These are phyloP conservation scores for Nephelium lappaceum DNA, from an alignment of 345 rosid genomes.

Conservation along the genomic window DNA sequence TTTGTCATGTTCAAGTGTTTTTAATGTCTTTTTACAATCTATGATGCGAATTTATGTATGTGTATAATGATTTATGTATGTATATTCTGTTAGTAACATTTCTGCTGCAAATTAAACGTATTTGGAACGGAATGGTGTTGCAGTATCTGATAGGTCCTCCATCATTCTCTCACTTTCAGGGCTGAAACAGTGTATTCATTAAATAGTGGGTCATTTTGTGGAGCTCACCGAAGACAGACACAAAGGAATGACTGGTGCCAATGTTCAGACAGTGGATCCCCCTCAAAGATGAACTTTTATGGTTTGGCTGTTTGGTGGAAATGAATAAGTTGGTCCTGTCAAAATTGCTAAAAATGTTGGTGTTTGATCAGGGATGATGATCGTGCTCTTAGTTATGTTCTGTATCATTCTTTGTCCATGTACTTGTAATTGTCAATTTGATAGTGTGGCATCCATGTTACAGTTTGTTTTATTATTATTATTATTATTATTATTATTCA, in stretches of 20 bases:
- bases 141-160: conserved; percentile 94
- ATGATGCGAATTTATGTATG: too few species aligned
- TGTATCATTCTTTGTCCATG: conserved; percentile 22
- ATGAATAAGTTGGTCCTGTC: conserved; percentile 24
- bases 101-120: conserved; percentile 3
- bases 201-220: conserved; percentile 90
- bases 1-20: too few species aligned
- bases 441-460: conserved; percentile 31
- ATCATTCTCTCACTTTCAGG: conserved; percentile 95
- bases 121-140: conserved; percentile 32
- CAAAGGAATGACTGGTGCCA: conserved; percentile 88
- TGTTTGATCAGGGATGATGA: conserved; percentile 44
- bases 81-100: conserved; percentile 2
- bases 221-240: conserved; percentile 88
- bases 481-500: too few species aligned
- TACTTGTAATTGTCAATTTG: conserved; percentile 39
- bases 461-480: conserved; percentile 10
- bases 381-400: conserved; percentile 31
- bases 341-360: too few species aligned
- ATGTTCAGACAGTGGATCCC: conserved; percentile 85
- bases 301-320: conserved; percentile 20
- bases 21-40: too few species aligned
- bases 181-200: conserved; percentile 90
- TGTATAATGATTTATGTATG: too few species aligned
- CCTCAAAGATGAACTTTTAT: conserved; percentile 71